A percentile compares a stretch with the other conserved stretches of the same genome.
These are phyloP conservation scores for Trichocladium uniseriatum DNA, from an alignment of 495 filamentous ascomycete genomes.

Conservation along the genomic window DNA sequence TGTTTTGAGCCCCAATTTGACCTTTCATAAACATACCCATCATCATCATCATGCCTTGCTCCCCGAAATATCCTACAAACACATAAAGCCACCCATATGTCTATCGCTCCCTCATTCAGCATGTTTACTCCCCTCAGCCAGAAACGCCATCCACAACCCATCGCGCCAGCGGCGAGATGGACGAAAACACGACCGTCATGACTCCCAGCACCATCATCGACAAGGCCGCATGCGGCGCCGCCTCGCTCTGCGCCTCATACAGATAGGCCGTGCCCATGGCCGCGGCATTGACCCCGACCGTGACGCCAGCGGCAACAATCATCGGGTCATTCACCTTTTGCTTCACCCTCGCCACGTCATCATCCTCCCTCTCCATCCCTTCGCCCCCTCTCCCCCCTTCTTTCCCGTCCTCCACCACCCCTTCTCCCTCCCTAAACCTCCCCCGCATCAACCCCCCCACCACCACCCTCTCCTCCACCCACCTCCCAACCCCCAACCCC, in stretches of 20 bases:
- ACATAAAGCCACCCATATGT: not conserved
- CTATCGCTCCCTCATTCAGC: not conserved
- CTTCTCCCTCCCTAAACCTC: not conserved
- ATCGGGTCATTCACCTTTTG: conserved; percentile 15
- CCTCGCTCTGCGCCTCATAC: conserved; percentile 37
- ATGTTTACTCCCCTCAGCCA: not conserved
- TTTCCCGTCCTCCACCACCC: not conserved
- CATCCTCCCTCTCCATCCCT: not conserved
- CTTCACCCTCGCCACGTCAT: not conserved
- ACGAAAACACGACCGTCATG: conserved; percentile 38
- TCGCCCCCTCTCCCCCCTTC: not conserved
- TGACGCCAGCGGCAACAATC: conserved; percentile 35
- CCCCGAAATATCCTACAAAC: not conserved
- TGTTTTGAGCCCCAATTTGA: too few relatives aligned
- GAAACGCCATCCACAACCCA: conserved; percentile 18
- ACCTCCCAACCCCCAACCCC: conserved; percentile 26
- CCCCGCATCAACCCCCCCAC: conserved; percentile 5
- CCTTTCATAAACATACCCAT: too few relatives aligned
- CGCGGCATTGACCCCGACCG: conserved; percentile 41
- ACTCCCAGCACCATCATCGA: conserved; percentile 41
- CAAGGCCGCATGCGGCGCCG: conserved; percentile 39
- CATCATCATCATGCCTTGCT: too few relatives aligned
- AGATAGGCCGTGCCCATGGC: conserved; percentile 43
- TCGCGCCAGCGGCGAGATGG: conserved; percentile 22
- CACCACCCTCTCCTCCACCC: conserved; percentile 25